phyloP scores from a whole-genome alignment of 495 filamentous ascomycete genomes.

The Acidiella bohemica region DNA sequence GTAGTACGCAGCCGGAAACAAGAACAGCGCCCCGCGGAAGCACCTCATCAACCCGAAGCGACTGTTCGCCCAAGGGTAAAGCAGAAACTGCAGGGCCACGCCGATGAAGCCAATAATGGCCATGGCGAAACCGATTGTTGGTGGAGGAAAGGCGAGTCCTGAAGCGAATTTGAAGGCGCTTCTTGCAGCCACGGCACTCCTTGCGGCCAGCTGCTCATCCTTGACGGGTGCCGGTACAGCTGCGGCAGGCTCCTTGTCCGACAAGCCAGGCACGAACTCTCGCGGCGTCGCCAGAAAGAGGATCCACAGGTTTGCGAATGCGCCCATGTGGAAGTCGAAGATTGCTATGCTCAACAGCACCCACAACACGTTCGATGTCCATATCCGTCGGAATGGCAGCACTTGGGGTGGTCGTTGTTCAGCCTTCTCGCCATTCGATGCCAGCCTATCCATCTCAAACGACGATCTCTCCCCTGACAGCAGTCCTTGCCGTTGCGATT shows the following conservation, averaged over 20 bases:
- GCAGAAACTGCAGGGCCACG: slow-evolving; percentile 21
- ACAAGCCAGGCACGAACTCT: slow-evolving; percentile 12
- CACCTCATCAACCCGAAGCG: slow-evolving; percentile 25
- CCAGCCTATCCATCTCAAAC: slow-evolving; percentile 15
- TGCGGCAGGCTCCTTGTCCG: background rate
- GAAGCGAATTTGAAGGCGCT: slow-evolving; percentile 21
- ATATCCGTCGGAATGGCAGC: slow-evolving; percentile 23
- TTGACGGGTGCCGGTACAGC: slow-evolving; percentile 3
- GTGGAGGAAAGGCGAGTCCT: slow-evolving; percentile 22
- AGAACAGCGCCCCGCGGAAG: slow-evolving; percentile 23
- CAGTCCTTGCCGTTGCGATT: slow-evolving; percentile 20
- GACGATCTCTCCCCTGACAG: slow-evolving; percentile 6
- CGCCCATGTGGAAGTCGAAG: slow-evolving; percentile 28
- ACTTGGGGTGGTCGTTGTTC: slow-evolving; percentile 7
- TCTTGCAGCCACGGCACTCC: slow-evolving; percentile 2
- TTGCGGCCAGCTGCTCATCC: slow-evolving; percentile 6
- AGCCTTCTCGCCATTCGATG: slow-evolving; percentile 6
- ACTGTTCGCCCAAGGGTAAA: slow-evolving; percentile 23
- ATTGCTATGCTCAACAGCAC: slow-evolving; percentile 22
- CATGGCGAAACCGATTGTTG: slow-evolving; percentile 24
- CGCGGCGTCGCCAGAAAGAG: slow-evolving; percentile 25
- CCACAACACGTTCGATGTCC: slow-evolving; percentile 25
- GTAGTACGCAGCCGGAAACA: slow-evolving; percentile 25
- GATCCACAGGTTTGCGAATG: slow-evolving; percentile 24
- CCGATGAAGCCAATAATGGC: slow-evolving; percentile 26